Evolutionary conservation across 768 basidiomycete genomes (phyloP).

Genomic region (Pleurotus pulmonarius): DNA sequence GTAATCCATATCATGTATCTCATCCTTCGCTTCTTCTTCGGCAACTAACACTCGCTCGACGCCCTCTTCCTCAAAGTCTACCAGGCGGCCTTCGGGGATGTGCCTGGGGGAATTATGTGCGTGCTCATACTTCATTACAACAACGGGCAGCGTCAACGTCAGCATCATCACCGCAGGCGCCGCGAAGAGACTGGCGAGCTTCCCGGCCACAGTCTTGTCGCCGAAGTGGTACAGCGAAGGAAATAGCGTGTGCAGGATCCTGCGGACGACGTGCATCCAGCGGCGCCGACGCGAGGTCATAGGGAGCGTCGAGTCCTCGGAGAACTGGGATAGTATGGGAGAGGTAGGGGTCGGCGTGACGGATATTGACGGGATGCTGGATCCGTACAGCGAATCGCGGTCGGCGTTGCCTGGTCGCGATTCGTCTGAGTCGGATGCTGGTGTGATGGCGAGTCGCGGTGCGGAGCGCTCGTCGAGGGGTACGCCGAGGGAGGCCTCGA

Average conservation of each 20-base stretch:
- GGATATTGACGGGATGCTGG: constrained; percentile 46
- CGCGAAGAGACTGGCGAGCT: constrained; percentile 74
- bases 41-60: constrained; percentile 66
- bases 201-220: constrained; percentile 66
- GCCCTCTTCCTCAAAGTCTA: constrained; percentile 76
- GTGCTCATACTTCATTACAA: constrained; percentile 55
- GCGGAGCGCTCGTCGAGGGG: constrained; percentile 48
- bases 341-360: constrained; percentile 49
- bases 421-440: constrained; percentile 16
- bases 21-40: constrained; percentile 70
- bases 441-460: constrained; percentile 20
- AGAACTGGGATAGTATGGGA: constrained; percentile 32
- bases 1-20: constrained; percentile 59
- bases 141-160: constrained; percentile 89
- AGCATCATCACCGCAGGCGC: constrained; percentile 83
- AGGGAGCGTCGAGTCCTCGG: constrained; percentile 34
- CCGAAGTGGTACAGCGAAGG: constrained; percentile 78
- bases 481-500: constrained; percentile 47
- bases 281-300: constrained; percentile 37
- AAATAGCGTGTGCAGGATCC: constrained; percentile 66
- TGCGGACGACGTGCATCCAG: constrained; percentile 29
- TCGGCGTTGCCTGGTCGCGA: constrained; percentile 12
- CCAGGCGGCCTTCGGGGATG: constrained; percentile 37
- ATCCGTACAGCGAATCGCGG: constrained; percentile 7
- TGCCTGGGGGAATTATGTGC: constrained; percentile 15